Evolutionary conservation across 2,329 filamentous ascomycete species (phyloP), one percentile per base, ranked within the genome.

Genomic region (Apiospora marii): DNA sequence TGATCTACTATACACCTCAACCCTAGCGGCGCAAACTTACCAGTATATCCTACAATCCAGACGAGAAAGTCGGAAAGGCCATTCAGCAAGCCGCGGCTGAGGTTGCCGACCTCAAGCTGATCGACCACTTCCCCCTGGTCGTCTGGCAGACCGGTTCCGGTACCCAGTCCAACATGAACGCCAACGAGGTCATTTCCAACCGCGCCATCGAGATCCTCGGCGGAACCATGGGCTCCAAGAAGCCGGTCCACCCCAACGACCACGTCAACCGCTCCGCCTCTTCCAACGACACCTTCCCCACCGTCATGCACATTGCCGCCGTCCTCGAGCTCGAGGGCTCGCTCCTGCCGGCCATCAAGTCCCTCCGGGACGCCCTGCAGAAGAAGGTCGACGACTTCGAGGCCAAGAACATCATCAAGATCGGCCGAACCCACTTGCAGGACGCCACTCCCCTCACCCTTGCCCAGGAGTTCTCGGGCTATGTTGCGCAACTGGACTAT

Each of bases 91-190:
- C 96, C 73, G 95, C 96, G 76, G 90, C 92, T 75, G 96, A 99
- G 87, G 96, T 99, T 53, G 95, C 96, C 72, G 92, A 94, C 76
- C 91, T 96, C 81, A 97, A 98, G 89, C 92, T 98, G 79, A 84
- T 97, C 80, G 95, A 98, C 84, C 96, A 98, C 88, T 98, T 99
- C 87, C 96, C 96, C 76, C 93, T 98, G 74, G 96, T 98, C 72
- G 96, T 99, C 81, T 99, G 96, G 96, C 96, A 99, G 88, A 99
- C 96, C 71, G 96, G 96, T 76, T 98, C 96, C 69, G 96, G 96
- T 82, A 98, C 96, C 43, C 96, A 98, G 88, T 98, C 95, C 84
- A 98, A 98, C 91, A 98, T 98, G 96, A 99, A 99, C 87, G 95
- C 96, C 83, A 99, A 99, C 88, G 96, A 99, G 85, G 96, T 99